A percentile compares a stretch with the other conserved stretches of the same genome.
Evolutionary conservation across 352 stramenopile genomes (phyloP).

Genomic region (Pilasporangium apinafurcum): DNA sequence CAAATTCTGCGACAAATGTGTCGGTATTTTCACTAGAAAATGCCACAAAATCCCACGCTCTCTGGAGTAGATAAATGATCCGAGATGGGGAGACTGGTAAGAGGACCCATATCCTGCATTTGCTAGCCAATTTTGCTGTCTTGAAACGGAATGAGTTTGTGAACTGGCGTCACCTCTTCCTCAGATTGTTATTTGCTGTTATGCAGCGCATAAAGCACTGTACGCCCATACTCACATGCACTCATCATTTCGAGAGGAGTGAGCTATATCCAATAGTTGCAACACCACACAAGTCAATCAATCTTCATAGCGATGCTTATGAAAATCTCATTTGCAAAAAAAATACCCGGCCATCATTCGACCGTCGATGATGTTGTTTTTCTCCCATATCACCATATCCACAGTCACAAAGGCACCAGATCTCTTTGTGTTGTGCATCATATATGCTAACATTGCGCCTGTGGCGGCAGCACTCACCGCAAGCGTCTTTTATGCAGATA

Average conservation of each 20-base stretch:
- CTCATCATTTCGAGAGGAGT: slow-evolving; percentile 43
- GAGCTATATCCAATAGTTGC: slow-evolving; percentile 12
- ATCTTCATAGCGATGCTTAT: neutral
- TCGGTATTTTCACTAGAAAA: slow-evolving; percentile 20
- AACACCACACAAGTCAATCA: neutral
- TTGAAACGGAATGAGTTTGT: slow-evolving; percentile 30
- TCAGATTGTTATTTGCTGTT: slow-evolving; percentile 41
- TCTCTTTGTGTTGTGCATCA: slow-evolving; percentile 34
- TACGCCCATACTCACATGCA: slow-evolving; percentile 61
- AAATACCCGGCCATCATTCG: slow-evolving; percentile 63
- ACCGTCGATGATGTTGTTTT: slow-evolving; percentile 59
- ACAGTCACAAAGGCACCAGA: slow-evolving; percentile 4
- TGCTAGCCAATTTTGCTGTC: slow-evolving; percentile 27
- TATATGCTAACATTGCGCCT: slow-evolving; percentile 33
- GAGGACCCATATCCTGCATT: neutral
- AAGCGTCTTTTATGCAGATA: slow-evolving; percentile 25
- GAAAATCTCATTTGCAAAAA: slow-evolving; percentile 4
- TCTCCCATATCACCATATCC: slow-evolving; percentile 60
- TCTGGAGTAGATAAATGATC: too few species aligned
- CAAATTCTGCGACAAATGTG: slow-evolving; percentile 31
- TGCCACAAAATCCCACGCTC: neutral
- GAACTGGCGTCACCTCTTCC: slow-evolving; percentile 22
- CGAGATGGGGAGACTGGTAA: too few species aligned
- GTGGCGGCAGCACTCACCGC: slow-evolving; percentile 63
- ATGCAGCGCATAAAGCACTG: slow-evolving; percentile 62